Base-by-base conservation (phyloP, 2,329 filamentous ascomycete species). In the Dactylonectria macrodidyma region DNA sequence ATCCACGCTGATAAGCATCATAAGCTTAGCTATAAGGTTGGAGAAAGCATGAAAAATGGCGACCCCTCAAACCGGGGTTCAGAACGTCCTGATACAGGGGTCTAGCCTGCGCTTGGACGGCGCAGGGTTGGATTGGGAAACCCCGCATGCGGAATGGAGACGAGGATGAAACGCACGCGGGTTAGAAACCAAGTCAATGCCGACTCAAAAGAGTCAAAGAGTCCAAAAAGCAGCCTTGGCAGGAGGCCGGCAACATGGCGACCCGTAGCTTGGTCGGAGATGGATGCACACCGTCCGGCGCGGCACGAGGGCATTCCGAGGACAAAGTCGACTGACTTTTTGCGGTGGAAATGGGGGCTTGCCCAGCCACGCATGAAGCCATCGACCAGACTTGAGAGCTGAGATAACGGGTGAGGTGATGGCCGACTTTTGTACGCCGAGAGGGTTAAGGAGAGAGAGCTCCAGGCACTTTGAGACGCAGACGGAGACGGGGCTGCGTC, bases 211-310 rank as follows among this genome's bases (percentile, higher is more conserved):
- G 26, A 4, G 4, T 30, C 19, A 30, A 30, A 30, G 26, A 30
- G 26, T 30, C 26, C 19, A 12, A 9, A 16, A 51, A 12, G 26
- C 24, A 26, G 22, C 6, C 48, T 51, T 51, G 48, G 47, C 48
- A 51, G 48, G 48, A 30, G 47, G 24, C 48, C 48, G 48, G 48
- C 11, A 51, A 51, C 12, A 51, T 10, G 48, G 48, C 26, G 14
- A 51, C 24, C 48, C 24, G 48, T 51, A 12, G 24, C 30, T 51
- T 51, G 16, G 41, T 44, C 5, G 16, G n/a, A n/a, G 14, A 44
- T 44, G 41, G 41, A n/a, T n/a, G 38, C 12, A 44, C 16, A n/a
- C 14, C n/a, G 48, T 51, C 9, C 14, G 26, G n/a, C 12, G 26
- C 48, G 24, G 48, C 12, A 51, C 1, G 12, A 33, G 16, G 48